Evolutionary conservation across 78 protist species (phyloP).

Genomic region (Parvularia atlantis): DNA sequence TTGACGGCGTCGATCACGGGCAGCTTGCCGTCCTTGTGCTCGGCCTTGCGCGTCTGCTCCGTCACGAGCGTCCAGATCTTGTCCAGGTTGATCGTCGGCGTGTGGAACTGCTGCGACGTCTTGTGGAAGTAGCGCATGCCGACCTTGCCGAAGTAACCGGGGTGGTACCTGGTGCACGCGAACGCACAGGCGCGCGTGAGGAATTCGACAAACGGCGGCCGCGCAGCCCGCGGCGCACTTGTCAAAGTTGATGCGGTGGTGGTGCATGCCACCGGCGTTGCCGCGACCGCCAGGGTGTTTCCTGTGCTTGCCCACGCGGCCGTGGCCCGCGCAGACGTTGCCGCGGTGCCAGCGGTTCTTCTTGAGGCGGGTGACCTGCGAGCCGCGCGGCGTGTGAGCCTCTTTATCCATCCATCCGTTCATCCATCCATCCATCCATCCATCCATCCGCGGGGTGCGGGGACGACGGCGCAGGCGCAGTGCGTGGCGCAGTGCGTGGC

Average conservation of each 20-base stretch:
- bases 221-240: slow-evolving; percentile 51
- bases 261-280: slow-evolving; percentile 99
- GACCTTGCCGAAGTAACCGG: slow-evolving; percentile 99
- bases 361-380: slow-evolving; percentile 40
- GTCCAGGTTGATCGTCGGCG: slow-evolving; percentile 91
- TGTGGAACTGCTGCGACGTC: slow-evolving; percentile 42
- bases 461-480: not conserved
- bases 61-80: slow-evolving; percentile 86
- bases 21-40: slow-evolving; percentile 44
- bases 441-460: not conserved
- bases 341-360: slow-evolving; percentile 73
- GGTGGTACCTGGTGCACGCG: slow-evolving; percentile 74
- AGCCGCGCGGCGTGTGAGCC: no score
- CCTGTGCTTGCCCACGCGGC: slow-evolving; percentile 96
- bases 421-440: not conserved
- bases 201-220: no score
- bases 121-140: slow-evolving; percentile 97
- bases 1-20: slow-evolving; percentile 92
- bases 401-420: no score
- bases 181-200: no score
- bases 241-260: slow-evolving; percentile 90
- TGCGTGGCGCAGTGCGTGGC: not conserved
- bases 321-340: slow-evolving; percentile 79
- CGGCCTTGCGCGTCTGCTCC: no score
- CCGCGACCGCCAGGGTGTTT: slow-evolving; percentile 99